phyloP scores from a whole-genome alignment of 495 filamentous ascomycete genomes.

The Filosporella fistucella region DNA sequence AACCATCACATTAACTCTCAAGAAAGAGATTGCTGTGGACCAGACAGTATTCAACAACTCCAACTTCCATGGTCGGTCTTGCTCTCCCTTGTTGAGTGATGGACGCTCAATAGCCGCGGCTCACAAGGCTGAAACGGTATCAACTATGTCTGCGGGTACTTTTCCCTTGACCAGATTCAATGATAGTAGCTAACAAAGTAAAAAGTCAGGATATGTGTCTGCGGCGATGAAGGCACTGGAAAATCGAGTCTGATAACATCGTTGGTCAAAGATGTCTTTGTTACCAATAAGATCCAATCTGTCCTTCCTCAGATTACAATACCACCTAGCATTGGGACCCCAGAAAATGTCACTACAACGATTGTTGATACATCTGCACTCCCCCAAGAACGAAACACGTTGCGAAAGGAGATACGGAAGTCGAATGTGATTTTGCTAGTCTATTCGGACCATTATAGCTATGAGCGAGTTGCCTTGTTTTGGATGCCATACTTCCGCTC shows the following conservation, averaged over 20 bases:
- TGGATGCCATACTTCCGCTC: conserved; percentile 98
- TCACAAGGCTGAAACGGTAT: conserved; percentile 21
- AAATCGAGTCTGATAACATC: conserved; percentile 71
- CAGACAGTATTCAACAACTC: too few relatives aligned
- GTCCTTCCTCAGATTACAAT: conserved; percentile 93
- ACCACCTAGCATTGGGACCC: conserved; percentile 79
- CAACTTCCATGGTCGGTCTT: too few relatives aligned
- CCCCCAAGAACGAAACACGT: conserved; percentile 81
- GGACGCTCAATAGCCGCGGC: conserved; percentile 15
- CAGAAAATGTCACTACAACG: conserved; percentile 91
- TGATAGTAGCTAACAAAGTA: conserved; percentile 4
- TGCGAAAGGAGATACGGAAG: conserved; percentile 92
- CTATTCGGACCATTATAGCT: conserved; percentile 97
- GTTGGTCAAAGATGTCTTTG: conserved; percentile 91
- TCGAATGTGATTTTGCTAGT: conserved; percentile 96
- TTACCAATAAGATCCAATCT: conserved; percentile 88
- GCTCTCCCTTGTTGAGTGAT: conserved; percentile 4
- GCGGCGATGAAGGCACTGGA: conserved; percentile 82
- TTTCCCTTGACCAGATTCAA: too few relatives aligned
- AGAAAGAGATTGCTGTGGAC: too few relatives aligned
- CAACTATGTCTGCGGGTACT: conserved; percentile 22
- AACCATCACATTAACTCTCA: too few relatives aligned
- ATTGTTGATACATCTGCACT: conserved; percentile 96
- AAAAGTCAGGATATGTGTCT: conserved; percentile 87
- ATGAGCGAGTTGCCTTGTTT: conserved; percentile 93